A percentile compares a stretch with the other conserved stretches of the same genome.
These are phyloP conservation scores for Mesembryanthemum crystallinum DNA, from an alignment of 148 eudicot genomes.

Conservation along the genomic window DNA sequence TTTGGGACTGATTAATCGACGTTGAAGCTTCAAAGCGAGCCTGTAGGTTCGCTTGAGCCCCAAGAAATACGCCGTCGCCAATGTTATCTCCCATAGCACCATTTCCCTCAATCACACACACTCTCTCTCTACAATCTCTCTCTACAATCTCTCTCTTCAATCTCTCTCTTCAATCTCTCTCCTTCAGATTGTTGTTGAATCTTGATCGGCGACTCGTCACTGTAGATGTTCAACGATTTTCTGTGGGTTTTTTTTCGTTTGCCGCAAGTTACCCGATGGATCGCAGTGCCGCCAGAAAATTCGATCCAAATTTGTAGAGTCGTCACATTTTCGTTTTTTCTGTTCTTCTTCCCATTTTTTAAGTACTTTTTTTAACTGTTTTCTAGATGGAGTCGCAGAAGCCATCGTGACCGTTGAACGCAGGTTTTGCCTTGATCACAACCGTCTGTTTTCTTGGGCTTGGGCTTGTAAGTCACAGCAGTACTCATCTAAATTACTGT, in stretches of 20 bases:
- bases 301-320: neutral
- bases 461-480: too few relatives aligned
- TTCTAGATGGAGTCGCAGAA: too few relatives aligned
- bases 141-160: too few relatives aligned
- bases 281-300: slow-evolving; percentile 15
- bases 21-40: slow-evolving; percentile 70
- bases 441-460: neutral
- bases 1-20: slow-evolving; percentile 53
- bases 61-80: slow-evolving; percentile 80
- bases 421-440: neutral
- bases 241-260: neutral
- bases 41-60: slow-evolving; percentile 75
- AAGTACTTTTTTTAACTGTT: neutral
- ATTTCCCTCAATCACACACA: slow-evolving; percentile 25
- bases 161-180: neutral
- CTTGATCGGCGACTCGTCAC: neutral
- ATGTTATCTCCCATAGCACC: slow-evolving; percentile 91
- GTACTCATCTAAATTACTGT: too few relatives aligned
- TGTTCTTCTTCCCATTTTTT: neutral
- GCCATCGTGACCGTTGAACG: slow-evolving; percentile 9
- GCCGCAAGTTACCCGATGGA: neutral
- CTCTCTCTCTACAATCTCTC: too few relatives aligned
- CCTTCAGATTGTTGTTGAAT: slow-evolving; percentile 5
- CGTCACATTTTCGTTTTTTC: neutral
- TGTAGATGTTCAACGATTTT: neutral